Conservation (phyloP, 495 filamentous ascomycete species). For the Tuber aestivum region DNA sequence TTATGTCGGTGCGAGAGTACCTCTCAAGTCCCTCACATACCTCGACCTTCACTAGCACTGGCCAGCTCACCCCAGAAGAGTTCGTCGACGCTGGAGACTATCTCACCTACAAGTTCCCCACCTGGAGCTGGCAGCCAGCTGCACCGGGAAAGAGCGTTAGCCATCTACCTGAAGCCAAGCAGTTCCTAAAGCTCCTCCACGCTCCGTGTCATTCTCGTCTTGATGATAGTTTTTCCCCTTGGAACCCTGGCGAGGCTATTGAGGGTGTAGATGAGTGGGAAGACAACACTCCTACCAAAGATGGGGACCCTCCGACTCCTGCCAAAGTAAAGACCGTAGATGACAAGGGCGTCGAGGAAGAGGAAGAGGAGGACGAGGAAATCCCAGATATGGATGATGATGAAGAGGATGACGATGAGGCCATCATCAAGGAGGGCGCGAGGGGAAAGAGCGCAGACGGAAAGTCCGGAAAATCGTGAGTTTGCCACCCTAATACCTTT, state of each 20-base stretch:
- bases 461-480: conserved; percentile 57
- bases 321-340: conserved; percentile 71
- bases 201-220: conserved; percentile 88
- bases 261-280: conserved; percentile 81
- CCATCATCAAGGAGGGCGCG: conserved; percentile 74
- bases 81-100: conserved; percentile 95
- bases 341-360: conserved; percentile 66
- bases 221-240: conserved; percentile 78
- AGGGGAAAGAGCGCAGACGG: conserved; percentile 48
- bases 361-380: conserved; percentile 71
- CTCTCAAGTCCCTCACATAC: conserved; percentile 80
- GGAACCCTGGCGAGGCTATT: conserved; percentile 49
- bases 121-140: conserved; percentile 95
- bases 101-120: conserved; percentile 97
- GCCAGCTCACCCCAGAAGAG: conserved; percentile 95
- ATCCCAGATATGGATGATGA: conserved; percentile 99
- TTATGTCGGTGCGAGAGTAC: conserved; percentile 80
- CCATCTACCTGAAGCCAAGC: conserved; percentile 83
- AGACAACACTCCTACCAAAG: conserved; percentile 15
- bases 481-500: conserved; percentile 25
- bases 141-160: conserved; percentile 68
- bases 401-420: conserved; percentile 92
- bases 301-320: not conserved
- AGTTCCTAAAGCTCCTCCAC: conserved; percentile 89
- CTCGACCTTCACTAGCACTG: conserved; percentile 86